Evolutionary conservation across 345 rosid species (phyloP), one percentile per base, ranked within the genome.

Genomic region (Abelmoschus esculentus): DNA sequence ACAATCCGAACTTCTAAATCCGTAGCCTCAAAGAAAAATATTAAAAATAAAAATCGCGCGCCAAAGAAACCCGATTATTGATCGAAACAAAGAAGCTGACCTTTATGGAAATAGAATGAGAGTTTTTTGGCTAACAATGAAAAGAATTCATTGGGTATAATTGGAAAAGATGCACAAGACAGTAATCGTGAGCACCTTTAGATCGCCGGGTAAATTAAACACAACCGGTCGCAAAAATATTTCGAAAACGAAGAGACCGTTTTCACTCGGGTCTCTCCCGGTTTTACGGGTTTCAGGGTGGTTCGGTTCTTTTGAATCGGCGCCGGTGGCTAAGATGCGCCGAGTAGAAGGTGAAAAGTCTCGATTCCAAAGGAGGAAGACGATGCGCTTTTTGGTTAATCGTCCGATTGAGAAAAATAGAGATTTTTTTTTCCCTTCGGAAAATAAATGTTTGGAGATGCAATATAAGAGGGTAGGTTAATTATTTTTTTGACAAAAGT

Each of bases 121-220:
- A 74, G 18, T 54, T 31, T 19, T 38, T 22, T 22, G 34, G 53
- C 52, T 13, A 19, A 5, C 2, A 28, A 28, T 8, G 36, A 58
- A 14, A 34, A 50, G 28, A 34, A 13, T 59, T 75, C 57, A 19
- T 34, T 70, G 44, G 14, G 38, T 46, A 67, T 19, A 36, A 64
- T 72, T 61, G 32, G 70, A 80, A 62, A 67, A 29, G 71, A 79
- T 76, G 85, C 83, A 78, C 89, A 74, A 82, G 81, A 76, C 70
- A 74, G 70, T 22, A 82, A 83, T 78, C 76, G 72, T 65, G 79
- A 86, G 80, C 87, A 74, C 81, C 82, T 80, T 61, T 52, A 38
- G 77, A 81, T 81, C 84, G 88, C 38, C 91, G 89, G 90, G 31
- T 58, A 81, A 81, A 65, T 54, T 69, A 63, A 73, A 70, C 78